Evolutionary conservation across 768 basidiomycete species (phyloP).

Genomic region (Phaeotremella fagi): DNA sequence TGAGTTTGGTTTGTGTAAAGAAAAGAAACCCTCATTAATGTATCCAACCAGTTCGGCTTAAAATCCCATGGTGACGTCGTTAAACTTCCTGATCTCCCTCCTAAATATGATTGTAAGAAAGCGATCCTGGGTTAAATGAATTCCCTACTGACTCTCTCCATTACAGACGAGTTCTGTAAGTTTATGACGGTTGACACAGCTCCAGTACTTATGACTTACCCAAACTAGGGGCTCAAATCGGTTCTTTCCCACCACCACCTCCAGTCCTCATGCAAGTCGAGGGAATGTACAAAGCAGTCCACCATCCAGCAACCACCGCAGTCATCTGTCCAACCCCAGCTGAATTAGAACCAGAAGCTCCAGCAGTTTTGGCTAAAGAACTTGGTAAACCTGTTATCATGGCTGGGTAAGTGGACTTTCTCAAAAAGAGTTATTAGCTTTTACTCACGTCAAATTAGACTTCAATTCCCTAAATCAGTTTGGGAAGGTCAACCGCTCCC

Average conservation of each 20-base stretch:
- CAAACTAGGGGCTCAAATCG: conserved; percentile 4
- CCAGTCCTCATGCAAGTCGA: background rate
- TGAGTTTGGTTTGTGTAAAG: conserved; percentile 8
- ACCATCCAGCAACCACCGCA: conserved; percentile 3
- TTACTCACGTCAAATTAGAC: background rate
- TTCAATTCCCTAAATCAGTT: conserved; percentile 17
- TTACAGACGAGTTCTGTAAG: conserved; percentile 21
- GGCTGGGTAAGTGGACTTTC: conserved; percentile 19
- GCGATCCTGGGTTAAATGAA: background rate
- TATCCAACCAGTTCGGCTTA: too few species aligned
- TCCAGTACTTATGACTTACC: background rate
- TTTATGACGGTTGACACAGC: background rate
- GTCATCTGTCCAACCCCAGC: conserved; percentile 8
- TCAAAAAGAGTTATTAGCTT: background rate
- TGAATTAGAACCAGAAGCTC: conserved; percentile 16
- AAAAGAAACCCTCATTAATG: too few species aligned
- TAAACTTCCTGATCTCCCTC: conserved; percentile 19
- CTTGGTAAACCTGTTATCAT: conserved; percentile 14
- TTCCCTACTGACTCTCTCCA: background rate
- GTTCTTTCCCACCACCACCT: conserved; percentile 5
- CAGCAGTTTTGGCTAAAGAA: conserved; percentile 6
- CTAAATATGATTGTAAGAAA: conserved; percentile 23
- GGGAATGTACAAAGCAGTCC: background rate
- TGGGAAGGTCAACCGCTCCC: conserved; percentile 16
- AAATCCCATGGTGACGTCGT: conserved; percentile 13